phyloP scores from a whole-genome alignment of 805 yeast genomes.

The Candida pseudofarinosa region DNA sequence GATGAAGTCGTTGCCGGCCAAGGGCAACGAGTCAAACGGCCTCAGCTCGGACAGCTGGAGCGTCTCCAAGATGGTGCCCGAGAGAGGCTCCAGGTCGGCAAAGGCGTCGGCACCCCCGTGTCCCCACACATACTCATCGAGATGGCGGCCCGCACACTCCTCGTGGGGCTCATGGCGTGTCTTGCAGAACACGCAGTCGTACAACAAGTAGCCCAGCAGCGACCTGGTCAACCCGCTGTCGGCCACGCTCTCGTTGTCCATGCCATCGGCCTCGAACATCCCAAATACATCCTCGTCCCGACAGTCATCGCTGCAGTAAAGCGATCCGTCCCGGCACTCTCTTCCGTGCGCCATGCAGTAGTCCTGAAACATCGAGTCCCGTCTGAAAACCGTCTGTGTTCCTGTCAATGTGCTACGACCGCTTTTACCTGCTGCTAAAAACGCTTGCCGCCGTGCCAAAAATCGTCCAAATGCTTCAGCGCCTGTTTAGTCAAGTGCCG shows the following conservation, averaged over 20 bases:
- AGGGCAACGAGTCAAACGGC: conserved; percentile 1
- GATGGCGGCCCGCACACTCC: conserved; percentile 3
- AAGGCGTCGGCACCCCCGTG: not conserved
- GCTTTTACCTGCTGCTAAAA: too few relatives aligned
- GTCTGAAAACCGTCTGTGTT: too few relatives aligned
- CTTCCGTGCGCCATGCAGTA: conserved; percentile 18
- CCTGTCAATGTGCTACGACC: too few relatives aligned
- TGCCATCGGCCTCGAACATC: conserved; percentile 2
- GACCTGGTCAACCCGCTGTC: not conserved
- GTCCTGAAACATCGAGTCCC: conserved; percentile 19
- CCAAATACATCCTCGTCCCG: conserved; percentile 12
- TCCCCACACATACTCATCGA: conserved; percentile 2
- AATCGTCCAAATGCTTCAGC: too few relatives aligned
- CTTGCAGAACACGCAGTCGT: conserved; percentile 17
- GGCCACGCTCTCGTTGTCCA: not conserved
- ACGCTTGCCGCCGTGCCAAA: too few relatives aligned
- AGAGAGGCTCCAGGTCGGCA: not conserved
- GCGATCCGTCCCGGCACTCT: conserved; percentile 13
- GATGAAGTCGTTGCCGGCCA: conserved; percentile 13
- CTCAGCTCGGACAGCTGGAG: conserved; percentile 1
- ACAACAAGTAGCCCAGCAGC: conserved; percentile 7
- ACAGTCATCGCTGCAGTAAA: conserved; percentile 19
- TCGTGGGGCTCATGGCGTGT: conserved; percentile 6
- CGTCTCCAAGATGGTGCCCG: conserved; percentile 2
- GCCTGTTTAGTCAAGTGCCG: too few relatives aligned